Base-by-base conservation (phyloP, 768 basidiomycete species). In the Termitomyces sp. region DNA sequence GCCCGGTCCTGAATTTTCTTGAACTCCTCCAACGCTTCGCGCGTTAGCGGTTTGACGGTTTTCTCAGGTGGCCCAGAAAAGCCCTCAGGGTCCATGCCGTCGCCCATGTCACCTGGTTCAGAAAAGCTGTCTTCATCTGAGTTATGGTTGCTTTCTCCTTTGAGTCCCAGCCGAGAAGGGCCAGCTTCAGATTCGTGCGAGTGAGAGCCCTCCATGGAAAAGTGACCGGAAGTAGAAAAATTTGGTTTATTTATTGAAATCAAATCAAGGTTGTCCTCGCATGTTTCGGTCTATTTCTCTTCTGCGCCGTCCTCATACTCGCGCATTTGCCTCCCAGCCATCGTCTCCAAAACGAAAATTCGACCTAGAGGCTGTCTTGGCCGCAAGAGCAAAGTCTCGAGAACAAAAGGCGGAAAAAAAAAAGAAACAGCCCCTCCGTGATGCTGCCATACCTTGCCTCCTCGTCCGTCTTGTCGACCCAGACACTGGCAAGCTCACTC, bases 1-100 rank as follows among this genome's bases (percentile, higher is more conserved):
- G 93, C 84, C 40, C 78, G 77, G 32, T 87, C 82, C 65, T 89
- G 88, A 1, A 82, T 83, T 30, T 80, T 80, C 62, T 86, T 83
- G 72, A 87, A 93, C 19, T 79, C 82, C 43, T 84, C 86, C 45
- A 93, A 75, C 7, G 85, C 88, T 67, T 90, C 88, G 6, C 79
- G 75, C 2, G 85, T 88, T 47, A 93, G 71, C 0, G 89, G 89
- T 63, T 89, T 86, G 54, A 92, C 78, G 3, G 77, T 74, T 66
- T 83, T 83, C 55, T 80, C 75, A 15, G 69, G 63, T 10, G 80
- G 80, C 0, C 79, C 85, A 34, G 81, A 69, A 58, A 84, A 85
- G 6, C 84, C 85, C 55, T 80, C 77, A 0, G 67, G 74, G 58
- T 82, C 75, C 80, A 84, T 83, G 51, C 81, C 82, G 2, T 78